Percentiles rank a stretch among this genome's conserved stretches.
Conservation (phyloP, 176 grass and related monocot genomes). For the Olyra latifolia region DNA sequence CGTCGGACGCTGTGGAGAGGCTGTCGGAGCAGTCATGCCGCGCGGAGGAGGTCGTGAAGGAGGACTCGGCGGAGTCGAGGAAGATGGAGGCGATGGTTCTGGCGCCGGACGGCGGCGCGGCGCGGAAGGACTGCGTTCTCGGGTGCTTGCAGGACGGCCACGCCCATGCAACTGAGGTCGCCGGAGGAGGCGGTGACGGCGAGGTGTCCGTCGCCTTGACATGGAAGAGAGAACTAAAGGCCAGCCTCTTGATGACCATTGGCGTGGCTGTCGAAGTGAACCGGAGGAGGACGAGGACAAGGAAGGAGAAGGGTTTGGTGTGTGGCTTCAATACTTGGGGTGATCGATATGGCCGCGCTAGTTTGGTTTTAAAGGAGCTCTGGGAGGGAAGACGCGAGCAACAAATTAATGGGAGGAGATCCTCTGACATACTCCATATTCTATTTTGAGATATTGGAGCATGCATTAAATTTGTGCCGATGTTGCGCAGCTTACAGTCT, state of each 20-base stretch:
- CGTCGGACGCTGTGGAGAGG: conserved; percentile 55
- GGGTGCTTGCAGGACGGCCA: conserved; percentile 66
- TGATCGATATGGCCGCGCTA: not conserved
- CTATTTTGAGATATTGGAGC: not conserved
- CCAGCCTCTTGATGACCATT: conserved; percentile 54
- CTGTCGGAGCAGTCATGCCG: conserved; percentile 49
- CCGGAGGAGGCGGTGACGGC: not conserved
- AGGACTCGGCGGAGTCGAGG: conserved; percentile 57
- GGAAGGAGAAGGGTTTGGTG: not conserved
- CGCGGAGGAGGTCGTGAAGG: conserved; percentile 63
- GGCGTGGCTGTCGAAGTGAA: not conserved
- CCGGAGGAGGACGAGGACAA: not conserved
- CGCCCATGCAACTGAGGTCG: conserved; percentile 22
- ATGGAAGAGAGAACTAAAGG: conserved; percentile 49
- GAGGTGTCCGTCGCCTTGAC: conserved; percentile 38
- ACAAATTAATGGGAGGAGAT: not conserved
- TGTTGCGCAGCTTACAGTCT: no score
- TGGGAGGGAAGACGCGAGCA: not conserved
- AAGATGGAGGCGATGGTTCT: conserved; percentile 52
- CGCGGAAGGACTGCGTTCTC: conserved; percentile 36
- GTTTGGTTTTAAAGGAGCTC: conserved; percentile 39
- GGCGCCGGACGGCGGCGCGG: not conserved
- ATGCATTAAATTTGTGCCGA: no score
- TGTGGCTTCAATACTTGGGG: conserved; percentile 32
- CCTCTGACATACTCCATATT: not conserved